Percentiles rank a stretch among this genome's conserved stretches.
Evolutionary conservation across 192 early-diverging fungal species (phyloP).

Genomic region (Obelidium mucronatum): DNA sequence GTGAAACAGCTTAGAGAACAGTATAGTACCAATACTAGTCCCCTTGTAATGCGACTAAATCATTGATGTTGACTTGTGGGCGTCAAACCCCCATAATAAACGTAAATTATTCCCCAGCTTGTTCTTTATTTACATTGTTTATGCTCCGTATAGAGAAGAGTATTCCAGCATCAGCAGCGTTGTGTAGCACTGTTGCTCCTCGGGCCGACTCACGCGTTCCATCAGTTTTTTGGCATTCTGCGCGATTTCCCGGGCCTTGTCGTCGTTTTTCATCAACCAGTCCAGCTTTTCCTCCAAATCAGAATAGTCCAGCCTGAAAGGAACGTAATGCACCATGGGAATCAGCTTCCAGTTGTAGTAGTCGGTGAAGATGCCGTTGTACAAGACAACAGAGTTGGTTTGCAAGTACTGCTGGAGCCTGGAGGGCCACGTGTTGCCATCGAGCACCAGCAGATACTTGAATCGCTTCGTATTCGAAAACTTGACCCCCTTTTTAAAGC

Average conservation of each 20-base stretch:
- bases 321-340: conserved; percentile 29
- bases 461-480: conserved; percentile 30
- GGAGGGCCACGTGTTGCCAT: conserved; percentile 29
- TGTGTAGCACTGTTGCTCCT: conserved; percentile 12
- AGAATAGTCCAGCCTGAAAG: conserved; percentile 15
- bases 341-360: conserved; percentile 20
- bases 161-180: conserved; percentile 7
- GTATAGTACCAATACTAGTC: neutral
- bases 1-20: neutral
- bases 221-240: conserved; percentile 13
- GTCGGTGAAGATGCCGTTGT: conserved; percentile 23
- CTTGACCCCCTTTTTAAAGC: conserved; percentile 1
- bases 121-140: no score
- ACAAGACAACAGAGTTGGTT: conserved; percentile 20
- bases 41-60: no score
- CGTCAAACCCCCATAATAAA: no score
- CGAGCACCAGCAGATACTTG: conserved; percentile 32
- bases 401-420: conserved; percentile 12
- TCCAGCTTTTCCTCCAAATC: conserved; percentile 22
- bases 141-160: neutral
- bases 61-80: no score
- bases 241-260: conserved; percentile 3
- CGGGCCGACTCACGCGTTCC: neutral
- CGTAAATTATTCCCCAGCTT: neutral
- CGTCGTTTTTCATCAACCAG: conserved; percentile 25